Conservation (phyloP, 495 filamentous ascomycete species). For the Neurospora sublineolata region DNA sequence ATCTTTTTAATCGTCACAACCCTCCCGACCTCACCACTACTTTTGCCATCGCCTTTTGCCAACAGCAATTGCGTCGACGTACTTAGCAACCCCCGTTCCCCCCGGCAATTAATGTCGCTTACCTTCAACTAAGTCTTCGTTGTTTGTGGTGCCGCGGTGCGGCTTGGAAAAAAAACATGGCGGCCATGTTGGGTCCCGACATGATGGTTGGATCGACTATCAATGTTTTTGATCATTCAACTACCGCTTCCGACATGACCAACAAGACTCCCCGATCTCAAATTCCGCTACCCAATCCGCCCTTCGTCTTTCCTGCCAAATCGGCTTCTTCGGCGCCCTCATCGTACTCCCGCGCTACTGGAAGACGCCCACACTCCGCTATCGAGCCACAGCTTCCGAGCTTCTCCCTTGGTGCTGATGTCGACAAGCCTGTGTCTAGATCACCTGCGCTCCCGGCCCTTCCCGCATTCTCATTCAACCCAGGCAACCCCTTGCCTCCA, state of each 20-base stretch:
- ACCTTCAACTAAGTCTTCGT: slow-evolving; percentile 23
- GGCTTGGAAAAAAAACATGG: slow-evolving; percentile 37
- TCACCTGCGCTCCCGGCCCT: slow-evolving; percentile 46
- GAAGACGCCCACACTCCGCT: slow-evolving; percentile 36
- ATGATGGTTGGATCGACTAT: slow-evolving; percentile 22
- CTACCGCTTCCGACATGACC: slow-evolving; percentile 7
- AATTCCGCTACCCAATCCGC: slow-evolving; percentile 55
- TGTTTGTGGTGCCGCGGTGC: slow-evolving; percentile 34
- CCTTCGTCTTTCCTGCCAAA: slow-evolving; percentile 14
- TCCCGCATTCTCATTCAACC: slow-evolving; percentile 57
- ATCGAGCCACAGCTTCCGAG: slow-evolving; percentile 24
- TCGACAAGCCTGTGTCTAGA: slow-evolving; percentile 9
- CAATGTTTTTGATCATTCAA: slow-evolving; percentile 13
- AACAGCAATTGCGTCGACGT: neutral
- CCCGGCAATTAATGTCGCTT: slow-evolving; percentile 29
- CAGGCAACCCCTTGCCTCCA: slow-evolving; percentile 27
- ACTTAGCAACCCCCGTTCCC: neutral
- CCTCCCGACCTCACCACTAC: neutral
- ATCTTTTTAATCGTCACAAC: slow-evolving; percentile 16
- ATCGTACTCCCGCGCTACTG: slow-evolving; percentile 32
- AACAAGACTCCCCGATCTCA: slow-evolving; percentile 35
- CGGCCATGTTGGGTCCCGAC: slow-evolving; percentile 27
- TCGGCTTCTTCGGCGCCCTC: slow-evolving; percentile 31
- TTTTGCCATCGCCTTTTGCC: neutral
- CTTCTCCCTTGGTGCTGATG: slow-evolving; percentile 10